A percentile compares a stretch with the other conserved stretches of the same genome.
phyloP scores from a whole-genome alignment of 768 basidiomycete genomes.

The Tephrocybe sp. region DNA sequence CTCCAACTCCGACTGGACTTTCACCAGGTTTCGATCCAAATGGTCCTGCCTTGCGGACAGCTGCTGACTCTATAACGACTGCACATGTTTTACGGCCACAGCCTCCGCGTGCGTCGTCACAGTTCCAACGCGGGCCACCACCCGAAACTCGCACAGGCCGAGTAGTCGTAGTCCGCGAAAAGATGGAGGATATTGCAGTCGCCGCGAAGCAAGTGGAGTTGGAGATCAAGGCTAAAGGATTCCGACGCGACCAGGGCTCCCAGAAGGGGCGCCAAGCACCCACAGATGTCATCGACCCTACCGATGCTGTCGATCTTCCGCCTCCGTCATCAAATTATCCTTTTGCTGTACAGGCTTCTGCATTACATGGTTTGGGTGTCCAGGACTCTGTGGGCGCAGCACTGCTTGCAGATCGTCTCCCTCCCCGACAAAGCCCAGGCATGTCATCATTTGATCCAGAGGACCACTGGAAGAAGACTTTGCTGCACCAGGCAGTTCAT shows the following conservation, averaged over 20 bases:
- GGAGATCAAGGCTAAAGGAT: constrained; percentile 58
- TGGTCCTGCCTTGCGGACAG: constrained; percentile 55
- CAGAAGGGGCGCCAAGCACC: constrained; percentile 34
- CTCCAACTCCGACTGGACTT: constrained; percentile 42
- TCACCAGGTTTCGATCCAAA: constrained; percentile 32
- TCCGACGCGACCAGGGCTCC: constrained; percentile 43
- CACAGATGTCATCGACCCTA: constrained; percentile 74
- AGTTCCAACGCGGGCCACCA: constrained; percentile 33
- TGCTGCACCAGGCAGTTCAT: constrained; percentile 76
- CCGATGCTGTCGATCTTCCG: constrained; percentile 79
- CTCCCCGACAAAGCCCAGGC: constrained; percentile 62
- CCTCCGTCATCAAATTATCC: constrained; percentile 66
- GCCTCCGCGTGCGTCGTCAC: constrained; percentile 30
- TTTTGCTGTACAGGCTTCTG: constrained; percentile 74
- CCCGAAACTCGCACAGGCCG: constrained; percentile 42
- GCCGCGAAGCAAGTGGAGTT: constrained; percentile 78
- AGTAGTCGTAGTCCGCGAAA: constrained; percentile 83
- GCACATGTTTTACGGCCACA: constrained; percentile 33
- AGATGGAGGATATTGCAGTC: constrained; percentile 63
- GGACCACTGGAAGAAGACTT: constrained; percentile 71
- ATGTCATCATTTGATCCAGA: constrained; percentile 52
- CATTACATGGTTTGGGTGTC: constrained; percentile 68
- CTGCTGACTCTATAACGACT: constrained; percentile 59
- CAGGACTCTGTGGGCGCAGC: constrained; percentile 75
- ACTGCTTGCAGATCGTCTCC: constrained; percentile 70